A percentile compares a stretch with the other conserved stretches of the same genome.
phyloP scores from a whole-genome alignment of 306 rosid species.

The Gillenia trifoliata region DNA sequence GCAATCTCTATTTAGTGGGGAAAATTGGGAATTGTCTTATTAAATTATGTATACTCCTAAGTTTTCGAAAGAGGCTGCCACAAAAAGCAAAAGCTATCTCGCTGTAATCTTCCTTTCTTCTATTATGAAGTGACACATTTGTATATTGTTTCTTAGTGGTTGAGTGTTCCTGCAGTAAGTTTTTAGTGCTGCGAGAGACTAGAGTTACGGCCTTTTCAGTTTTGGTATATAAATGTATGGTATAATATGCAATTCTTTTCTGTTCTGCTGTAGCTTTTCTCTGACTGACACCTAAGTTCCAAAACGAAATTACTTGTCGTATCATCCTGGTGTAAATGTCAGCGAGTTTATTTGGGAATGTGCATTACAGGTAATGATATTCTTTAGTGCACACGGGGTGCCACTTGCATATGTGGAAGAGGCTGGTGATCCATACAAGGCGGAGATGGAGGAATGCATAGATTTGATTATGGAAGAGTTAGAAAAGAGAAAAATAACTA shows the following conservation, averaged over 20 bases:
- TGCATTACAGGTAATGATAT: constrained; percentile 63
- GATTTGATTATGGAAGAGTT: constrained; percentile 91
- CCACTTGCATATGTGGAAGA: constrained; percentile 97
- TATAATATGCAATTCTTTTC: neutral
- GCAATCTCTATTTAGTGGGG: neutral
- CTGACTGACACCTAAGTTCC: neutral
- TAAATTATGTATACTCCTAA: neutral
- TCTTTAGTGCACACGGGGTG: constrained; percentile 96
- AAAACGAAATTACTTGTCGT: neutral
- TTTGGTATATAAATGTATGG: neutral
- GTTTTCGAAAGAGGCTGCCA: neutral
- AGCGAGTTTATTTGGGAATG: constrained; percentile 1
- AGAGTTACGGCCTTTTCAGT: neutral
- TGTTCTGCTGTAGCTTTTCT: neutral
- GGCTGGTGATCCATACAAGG: constrained; percentile 98
- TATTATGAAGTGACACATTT: neutral
- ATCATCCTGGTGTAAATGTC: neutral
- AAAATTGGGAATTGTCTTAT: no score
- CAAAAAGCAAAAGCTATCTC: neutral
- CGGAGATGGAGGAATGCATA: constrained; percentile 97
- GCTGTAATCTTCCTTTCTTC: neutral
- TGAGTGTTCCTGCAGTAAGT: neutral
- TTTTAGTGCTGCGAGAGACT: neutral
- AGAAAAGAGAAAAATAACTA: constrained; percentile 65
- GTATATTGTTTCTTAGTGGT: neutral